A percentile compares a stretch with the other conserved stretches of the same genome.
Evolutionary conservation across 352 stramenopile species (phyloP).

Genomic region (Phytophthora boehmeriae): DNA sequence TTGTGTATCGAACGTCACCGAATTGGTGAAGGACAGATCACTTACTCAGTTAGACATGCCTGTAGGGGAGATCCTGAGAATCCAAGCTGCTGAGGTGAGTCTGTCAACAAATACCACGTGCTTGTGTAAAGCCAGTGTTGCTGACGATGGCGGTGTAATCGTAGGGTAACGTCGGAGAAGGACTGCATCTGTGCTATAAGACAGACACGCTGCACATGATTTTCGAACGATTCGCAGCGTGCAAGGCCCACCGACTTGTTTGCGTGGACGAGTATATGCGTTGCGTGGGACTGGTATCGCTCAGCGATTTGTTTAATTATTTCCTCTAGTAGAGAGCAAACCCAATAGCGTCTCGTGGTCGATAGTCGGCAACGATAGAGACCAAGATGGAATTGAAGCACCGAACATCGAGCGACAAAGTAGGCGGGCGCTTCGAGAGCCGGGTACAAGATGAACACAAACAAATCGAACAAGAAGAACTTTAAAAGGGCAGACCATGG

Average conservation of each 20-base stretch:
- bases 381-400: constrained; percentile 29
- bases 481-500: constrained; percentile 24
- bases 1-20: constrained; percentile 91
- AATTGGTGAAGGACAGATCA: constrained; percentile 89
- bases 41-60: constrained; percentile 90
- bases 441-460: constrained; percentile 32
- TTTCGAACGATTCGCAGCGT: constrained; percentile 86
- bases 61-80: constrained; percentile 85
- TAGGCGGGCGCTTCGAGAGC: constrained; percentile 13
- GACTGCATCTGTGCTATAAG: constrained; percentile 87
- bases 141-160: constrained; percentile 15
- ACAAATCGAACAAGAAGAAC: constrained; percentile 45
- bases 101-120: neutral
- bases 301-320: constrained; percentile 93
- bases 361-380: constrained; percentile 17
- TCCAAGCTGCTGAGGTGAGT: constrained; percentile 84
- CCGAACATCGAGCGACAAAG: constrained; percentile 21
- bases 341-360: constrained; percentile 21
- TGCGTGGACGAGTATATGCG: constrained; percentile 86
- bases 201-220: constrained; percentile 91
- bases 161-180: constrained; percentile 83
- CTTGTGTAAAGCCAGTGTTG: neutral
- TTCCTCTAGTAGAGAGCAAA: constrained; percentile 77
- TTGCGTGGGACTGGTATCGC: constrained; percentile 84
- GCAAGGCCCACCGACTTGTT: constrained; percentile 87